phyloP scores from a whole-genome alignment of 768 basidiomycete species.

The Russula earlei region DNA sequence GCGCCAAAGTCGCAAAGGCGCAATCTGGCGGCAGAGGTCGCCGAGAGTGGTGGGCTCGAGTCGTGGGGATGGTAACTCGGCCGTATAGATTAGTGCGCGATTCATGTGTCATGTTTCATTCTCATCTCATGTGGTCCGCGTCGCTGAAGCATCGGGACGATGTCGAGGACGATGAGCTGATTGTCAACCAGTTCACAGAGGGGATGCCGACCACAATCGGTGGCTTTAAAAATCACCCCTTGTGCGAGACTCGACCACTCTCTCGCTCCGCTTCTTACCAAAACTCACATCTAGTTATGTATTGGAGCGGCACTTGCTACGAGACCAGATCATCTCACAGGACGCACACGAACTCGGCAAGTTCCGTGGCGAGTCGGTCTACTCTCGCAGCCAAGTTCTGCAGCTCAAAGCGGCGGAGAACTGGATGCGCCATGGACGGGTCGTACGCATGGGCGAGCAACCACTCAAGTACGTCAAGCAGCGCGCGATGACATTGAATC shows the following conservation, averaged over 20 bases:
- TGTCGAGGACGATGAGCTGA: constrained; percentile 83
- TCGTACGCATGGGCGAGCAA: constrained; percentile 62
- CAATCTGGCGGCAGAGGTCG: constrained; percentile 62
- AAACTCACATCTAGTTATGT: constrained; percentile 49
- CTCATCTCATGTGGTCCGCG: neutral
- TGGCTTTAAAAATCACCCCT: constrained; percentile 93
- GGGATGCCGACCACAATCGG: constrained; percentile 87
- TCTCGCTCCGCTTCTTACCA: neutral
- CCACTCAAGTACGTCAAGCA: constrained; percentile 87
- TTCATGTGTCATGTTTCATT: constrained; percentile 18
- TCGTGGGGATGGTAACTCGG: constrained; percentile 52
- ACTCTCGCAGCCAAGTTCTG: constrained; percentile 75
- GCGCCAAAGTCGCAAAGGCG: constrained; percentile 70
- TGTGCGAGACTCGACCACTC: constrained; percentile 39
- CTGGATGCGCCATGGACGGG: constrained; percentile 86
- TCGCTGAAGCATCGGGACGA: constrained; percentile 75
- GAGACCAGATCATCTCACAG: constrained; percentile 78
- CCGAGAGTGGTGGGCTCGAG: constrained; percentile 78
- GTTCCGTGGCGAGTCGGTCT: constrained; percentile 90
- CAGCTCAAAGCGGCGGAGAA: constrained; percentile 85
- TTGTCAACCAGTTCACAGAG: constrained; percentile 66
- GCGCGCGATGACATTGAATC: constrained; percentile 70
- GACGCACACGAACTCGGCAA: constrained; percentile 68
- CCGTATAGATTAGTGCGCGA: constrained; percentile 68
- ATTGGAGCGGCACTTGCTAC: constrained; percentile 77